Evolutionary conservation across 2,329 filamentous ascomycete species (phyloP).

Genomic region (Ophiostoma triangulosporum): DNA sequence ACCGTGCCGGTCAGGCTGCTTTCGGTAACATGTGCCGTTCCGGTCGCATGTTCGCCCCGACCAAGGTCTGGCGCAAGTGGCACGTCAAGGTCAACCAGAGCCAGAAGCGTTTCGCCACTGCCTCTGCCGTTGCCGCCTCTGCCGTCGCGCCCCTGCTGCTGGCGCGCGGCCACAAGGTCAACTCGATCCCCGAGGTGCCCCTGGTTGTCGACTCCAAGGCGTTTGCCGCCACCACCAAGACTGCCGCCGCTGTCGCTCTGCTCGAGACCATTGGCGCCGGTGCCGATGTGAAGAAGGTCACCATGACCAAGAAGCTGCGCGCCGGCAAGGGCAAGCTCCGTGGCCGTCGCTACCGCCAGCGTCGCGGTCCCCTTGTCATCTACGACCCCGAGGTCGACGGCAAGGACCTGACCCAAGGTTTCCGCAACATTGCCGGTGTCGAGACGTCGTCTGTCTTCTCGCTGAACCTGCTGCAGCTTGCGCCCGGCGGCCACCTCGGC

Average conservation of each 20-base stretch:
- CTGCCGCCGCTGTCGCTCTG: slow-evolving; percentile 71
- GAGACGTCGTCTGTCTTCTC: slow-evolving; percentile 90
- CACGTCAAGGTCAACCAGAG: slow-evolving; percentile 99
- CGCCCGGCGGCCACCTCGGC: slow-evolving; percentile 94
- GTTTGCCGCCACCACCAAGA: slow-evolving; percentile 81
- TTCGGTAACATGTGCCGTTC: slow-evolving; percentile 99
- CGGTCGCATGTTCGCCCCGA: slow-evolving; percentile 99
- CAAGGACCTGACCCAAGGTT: slow-evolving; percentile 83
- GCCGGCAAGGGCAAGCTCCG: slow-evolving; percentile 98
- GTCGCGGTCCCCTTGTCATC: slow-evolving; percentile 93
- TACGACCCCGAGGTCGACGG: slow-evolving; percentile 94
- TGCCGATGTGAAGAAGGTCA: slow-evolving; percentile 87
- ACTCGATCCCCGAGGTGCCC: slow-evolving; percentile 85
- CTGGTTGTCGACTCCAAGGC: slow-evolving; percentile 87
- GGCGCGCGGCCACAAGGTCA: slow-evolving; percentile 93
- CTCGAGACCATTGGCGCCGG: slow-evolving; percentile 85
- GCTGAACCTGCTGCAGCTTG: slow-evolving; percentile 97
- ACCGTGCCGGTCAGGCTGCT: slow-evolving; percentile 98
- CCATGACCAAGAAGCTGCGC: slow-evolving; percentile 89
- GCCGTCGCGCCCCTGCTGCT: slow-evolving; percentile 88
- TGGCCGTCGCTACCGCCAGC: slow-evolving; percentile 91
- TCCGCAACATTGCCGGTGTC: slow-evolving; percentile 98
- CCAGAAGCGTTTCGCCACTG: slow-evolving; percentile 98
- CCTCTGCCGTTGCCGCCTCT: slow-evolving; percentile 92
- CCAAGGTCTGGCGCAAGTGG: slow-evolving; percentile 99